A percentile compares a stretch with the other conserved stretches of the same genome.
Evolutionary conservation across 257 asterid genomes (phyloP).

Genomic region (Prunella vulgaris): DNA sequence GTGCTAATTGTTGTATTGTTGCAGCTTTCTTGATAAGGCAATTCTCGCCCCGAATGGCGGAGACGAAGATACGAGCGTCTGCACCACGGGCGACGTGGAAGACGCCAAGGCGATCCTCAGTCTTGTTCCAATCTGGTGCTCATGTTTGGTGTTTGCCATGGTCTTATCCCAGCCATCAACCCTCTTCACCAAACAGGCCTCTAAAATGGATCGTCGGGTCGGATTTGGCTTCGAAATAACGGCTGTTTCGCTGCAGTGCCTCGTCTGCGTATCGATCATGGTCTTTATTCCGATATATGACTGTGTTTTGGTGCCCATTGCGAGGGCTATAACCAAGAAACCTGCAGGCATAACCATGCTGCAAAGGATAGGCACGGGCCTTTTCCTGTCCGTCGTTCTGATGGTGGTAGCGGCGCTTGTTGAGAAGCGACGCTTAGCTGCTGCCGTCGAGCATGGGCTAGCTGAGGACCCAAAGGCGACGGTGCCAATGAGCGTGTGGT

Average conservation of each 20-base stretch:
- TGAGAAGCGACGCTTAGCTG: slow-evolving; percentile 34
- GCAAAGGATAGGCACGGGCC: slow-evolving; percentile 37
- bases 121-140: slow-evolving; percentile 43
- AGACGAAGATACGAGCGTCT: slow-evolving; percentile 6
- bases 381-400: slow-evolving; percentile 22
- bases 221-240: slow-evolving; percentile 28
- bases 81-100: slow-evolving; percentile 22
- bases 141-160: slow-evolving; percentile 37
- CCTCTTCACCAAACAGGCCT: slow-evolving; percentile 48
- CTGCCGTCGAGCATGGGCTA: slow-evolving; percentile 28
- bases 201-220: slow-evolving; percentile 37
- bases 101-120: slow-evolving; percentile 33
- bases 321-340: slow-evolving; percentile 26
- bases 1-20: slow-evolving; percentile 3
- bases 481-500: slow-evolving; percentile 53
- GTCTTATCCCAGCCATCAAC: slow-evolving; percentile 44
- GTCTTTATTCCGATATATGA: slow-evolving; percentile 37
- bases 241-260: slow-evolving; percentile 37
- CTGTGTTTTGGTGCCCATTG: slow-evolving; percentile 34
- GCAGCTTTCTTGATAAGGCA: slow-evolving; percentile 41
- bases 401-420: slow-evolving; percentile 38
- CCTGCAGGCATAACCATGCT: slow-evolving; percentile 45
- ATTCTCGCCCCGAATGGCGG: slow-evolving; percentile 19
- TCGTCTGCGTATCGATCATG: slow-evolving; percentile 25
- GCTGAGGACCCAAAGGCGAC: slow-evolving; percentile 27